These are phyloP conservation scores for Pulveroboletus frians DNA, from an alignment of 768 basidiomycete species.

Conservation along the genomic window DNA sequence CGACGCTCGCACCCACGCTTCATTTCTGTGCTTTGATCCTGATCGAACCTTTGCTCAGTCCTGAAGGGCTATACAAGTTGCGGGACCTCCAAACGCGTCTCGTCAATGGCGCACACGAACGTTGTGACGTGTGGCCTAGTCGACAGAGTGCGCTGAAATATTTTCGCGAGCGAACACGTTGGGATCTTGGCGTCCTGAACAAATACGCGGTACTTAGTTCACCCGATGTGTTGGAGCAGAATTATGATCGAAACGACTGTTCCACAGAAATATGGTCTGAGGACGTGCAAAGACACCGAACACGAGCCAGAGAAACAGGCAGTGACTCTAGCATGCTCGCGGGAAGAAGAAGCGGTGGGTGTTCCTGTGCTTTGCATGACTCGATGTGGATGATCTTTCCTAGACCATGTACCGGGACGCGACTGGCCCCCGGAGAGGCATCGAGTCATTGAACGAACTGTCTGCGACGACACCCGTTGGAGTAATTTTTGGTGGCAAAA, in stretches of 20 bases:
- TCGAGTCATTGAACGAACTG: conserved; percentile 39
- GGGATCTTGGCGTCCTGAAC: conserved; percentile 52
- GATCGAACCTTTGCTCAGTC: conserved; percentile 61
- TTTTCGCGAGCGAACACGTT: conserved; percentile 37
- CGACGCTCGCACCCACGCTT: conserved; percentile 40
- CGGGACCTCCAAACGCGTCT: conserved; percentile 37
- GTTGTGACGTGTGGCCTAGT: conserved; percentile 49
- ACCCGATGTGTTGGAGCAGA: neutral
- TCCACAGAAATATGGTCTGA: conserved; percentile 44
- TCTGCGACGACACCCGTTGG: conserved; percentile 45
- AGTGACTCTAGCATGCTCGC: conserved; percentile 52
- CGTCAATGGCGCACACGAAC: conserved; percentile 43
- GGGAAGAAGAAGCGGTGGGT: conserved; percentile 59
- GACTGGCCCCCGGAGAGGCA: conserved; percentile 50
- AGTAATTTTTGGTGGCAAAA: conserved; percentile 45
- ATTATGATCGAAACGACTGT: neutral
- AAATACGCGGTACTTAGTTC: conserved; percentile 45
- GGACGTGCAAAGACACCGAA: conserved; percentile 31
- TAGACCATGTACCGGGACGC: conserved; percentile 63
- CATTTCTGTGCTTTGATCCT: conserved; percentile 51
- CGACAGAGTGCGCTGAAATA: conserved; percentile 37
- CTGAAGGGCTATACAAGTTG: conserved; percentile 42
- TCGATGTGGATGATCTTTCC: neutral
- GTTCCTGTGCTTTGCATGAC: neutral
- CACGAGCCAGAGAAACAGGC: conserved; percentile 29